Evolutionary conservation across 2,329 filamentous ascomycete species (phyloP), one percentile per base, ranked within the genome.

Genomic region (Fusarium graminum): DNA sequence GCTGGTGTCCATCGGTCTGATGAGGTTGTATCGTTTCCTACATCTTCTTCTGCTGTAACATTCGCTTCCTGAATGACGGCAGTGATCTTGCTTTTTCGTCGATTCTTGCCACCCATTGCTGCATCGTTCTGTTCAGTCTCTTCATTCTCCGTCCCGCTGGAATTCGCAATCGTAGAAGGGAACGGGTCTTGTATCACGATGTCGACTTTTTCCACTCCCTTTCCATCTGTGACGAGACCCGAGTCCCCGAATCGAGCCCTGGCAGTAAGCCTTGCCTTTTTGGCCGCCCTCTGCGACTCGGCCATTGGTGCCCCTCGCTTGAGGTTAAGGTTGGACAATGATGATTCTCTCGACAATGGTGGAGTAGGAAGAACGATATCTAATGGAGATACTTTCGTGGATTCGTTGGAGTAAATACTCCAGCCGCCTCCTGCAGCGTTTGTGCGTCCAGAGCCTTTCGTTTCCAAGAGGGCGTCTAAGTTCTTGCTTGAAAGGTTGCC

Each of bases 381-480:
- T 14, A 90, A 73, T 6, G 88, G 88, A 19, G 83, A 86, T 51
- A 84, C 82, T 25, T 79, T 82, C 46, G 72, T 78, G 63, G 77
- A 80, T 77, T 88, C 88, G 59, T 91, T 87, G 7, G 90, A 86
- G 74, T 96, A 97, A 22, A 93, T 85, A 69, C 88, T 87, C 88
- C 93, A 97, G 7, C 91, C 92, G 2, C 92, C 93, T 22, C 87
- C 88, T 3, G 92, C 91, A 1, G 85, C 83, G 74, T 92, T 93
- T 40, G 86, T 87, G 43, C 91, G 85, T 2, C 90, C 88, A 0
- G 89, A 81, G 1, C 93, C 93, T 36, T 89, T 86, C 43, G 89
- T 85, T 16, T 89, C 84, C 16, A 94, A 80, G 40, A 97, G 80
- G 3, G 90, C 90, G 7, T 85, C 82, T 12, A 97, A 80, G 55